phyloP scores from a whole-genome alignment of 257 asterid species.

The Petunia axillaris region DNA sequence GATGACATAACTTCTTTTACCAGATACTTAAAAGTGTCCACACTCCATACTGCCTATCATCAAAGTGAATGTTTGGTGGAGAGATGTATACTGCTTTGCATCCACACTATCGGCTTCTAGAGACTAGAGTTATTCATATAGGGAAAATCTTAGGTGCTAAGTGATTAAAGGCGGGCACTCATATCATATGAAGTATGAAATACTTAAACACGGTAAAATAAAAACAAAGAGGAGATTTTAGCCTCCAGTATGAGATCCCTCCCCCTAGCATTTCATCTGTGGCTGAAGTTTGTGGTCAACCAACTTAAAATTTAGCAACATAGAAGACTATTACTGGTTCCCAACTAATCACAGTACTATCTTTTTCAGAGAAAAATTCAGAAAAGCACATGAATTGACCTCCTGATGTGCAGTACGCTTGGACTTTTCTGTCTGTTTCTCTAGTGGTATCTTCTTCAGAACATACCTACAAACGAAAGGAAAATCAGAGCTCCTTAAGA shows the following conservation, averaged over 20 bases:
- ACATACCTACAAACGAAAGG: conserved; percentile 58
- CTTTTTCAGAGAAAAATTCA: not conserved
- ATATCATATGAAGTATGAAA: not conserved
- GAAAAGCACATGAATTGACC: conserved; percentile 48
- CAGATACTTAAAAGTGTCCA: not conserved
- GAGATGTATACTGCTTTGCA: not conserved
- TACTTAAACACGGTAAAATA: not conserved
- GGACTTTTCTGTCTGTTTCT: conserved; percentile 80
- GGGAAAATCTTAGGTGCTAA: not conserved
- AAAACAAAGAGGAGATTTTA: too few relatives aligned
- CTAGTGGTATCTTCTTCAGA: conserved; percentile 75
- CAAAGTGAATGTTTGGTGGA: not conserved
- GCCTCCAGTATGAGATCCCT: not conserved
- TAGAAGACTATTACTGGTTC: not conserved
- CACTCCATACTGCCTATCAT: not conserved
- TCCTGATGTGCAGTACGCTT: conserved; percentile 74
- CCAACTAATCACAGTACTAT: not conserved
- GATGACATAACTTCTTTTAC: not conserved
- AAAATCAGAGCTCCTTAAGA: conserved; percentile 19
- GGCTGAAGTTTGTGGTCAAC: not conserved
- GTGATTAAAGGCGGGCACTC: not conserved
- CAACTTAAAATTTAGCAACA: not conserved
- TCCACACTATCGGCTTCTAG: not conserved
- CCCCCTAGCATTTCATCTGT: not conserved
- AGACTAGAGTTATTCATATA: not conserved